Evolutionary conservation across 1,284 basidiomycete genomes (phyloP).

Genomic region (Neotropicomus parvogracilis): DNA sequence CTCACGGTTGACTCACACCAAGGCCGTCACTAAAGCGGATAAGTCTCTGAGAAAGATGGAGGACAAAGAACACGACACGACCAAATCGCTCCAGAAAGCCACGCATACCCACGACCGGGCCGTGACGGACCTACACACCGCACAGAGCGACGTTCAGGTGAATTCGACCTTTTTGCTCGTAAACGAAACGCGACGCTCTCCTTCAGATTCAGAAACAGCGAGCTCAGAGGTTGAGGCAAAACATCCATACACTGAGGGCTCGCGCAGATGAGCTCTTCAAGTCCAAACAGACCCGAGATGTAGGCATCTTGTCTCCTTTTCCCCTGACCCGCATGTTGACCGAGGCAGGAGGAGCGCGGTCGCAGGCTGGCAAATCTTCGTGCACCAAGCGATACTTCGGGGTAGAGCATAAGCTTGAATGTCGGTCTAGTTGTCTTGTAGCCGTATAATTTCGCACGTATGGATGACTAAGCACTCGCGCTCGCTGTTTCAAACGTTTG

Average conservation of each 20-base stretch:
- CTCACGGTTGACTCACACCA: not conserved
- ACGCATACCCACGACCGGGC: conserved; percentile 49
- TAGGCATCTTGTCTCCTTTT: conserved; percentile 5
- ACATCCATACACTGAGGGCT: conserved; percentile 7
- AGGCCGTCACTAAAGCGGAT: conserved; percentile 46
- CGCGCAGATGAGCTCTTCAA: conserved; percentile 18
- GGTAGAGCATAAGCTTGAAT: too few species aligned
- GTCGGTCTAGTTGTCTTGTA: not conserved
- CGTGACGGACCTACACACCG: conserved; percentile 39
- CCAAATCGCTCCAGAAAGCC: conserved; percentile 45
- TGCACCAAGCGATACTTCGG: not conserved
- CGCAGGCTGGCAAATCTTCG: conserved; percentile 19
- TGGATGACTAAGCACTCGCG: conserved; percentile 28
- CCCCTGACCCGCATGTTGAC: not conserved
- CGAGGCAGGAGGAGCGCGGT: conserved; percentile 19
- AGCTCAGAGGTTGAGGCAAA: conserved; percentile 11
- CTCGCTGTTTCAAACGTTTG: conserved; percentile 23
- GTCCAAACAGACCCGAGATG: conserved; percentile 27
- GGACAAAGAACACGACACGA: conserved; percentile 45
- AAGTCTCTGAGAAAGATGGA: conserved; percentile 45
- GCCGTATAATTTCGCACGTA: not conserved
- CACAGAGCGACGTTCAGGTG: conserved; percentile 46
- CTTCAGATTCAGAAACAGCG: conserved; percentile 23
- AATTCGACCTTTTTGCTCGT: conserved; percentile 10
- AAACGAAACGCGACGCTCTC: not conserved